These are phyloP conservation scores for Blastomyces silverae DNA, from an alignment of 2,329 filamentous ascomycete species.

Conservation along the genomic window DNA sequence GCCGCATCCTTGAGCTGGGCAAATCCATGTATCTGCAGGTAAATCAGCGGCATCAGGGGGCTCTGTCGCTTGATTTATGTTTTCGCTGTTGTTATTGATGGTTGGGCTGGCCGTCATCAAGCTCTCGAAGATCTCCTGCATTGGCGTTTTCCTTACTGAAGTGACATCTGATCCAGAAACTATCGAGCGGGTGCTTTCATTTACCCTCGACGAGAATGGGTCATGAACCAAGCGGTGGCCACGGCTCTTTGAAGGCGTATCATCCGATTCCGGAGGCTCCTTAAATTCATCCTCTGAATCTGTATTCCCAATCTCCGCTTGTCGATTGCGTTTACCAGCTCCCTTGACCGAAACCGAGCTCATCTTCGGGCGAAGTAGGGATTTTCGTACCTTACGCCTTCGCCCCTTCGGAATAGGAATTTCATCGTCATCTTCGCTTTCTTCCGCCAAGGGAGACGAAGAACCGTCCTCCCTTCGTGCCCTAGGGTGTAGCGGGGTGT, in stretches of 20 bases:
- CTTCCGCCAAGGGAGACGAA: constrained; percentile 24
- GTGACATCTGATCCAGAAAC: constrained; percentile 27
- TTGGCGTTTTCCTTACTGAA: constrained; percentile 26
- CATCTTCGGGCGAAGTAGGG: constrained; percentile 41
- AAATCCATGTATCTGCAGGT: constrained; percentile 32
- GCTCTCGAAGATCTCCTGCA: constrained; percentile 24
- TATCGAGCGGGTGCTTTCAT: constrained; percentile 29
- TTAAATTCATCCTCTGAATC: constrained; percentile 30
- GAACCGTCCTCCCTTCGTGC: constrained; percentile 24
- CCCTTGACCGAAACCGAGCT: constrained; percentile 36
- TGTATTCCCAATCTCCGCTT: constrained; percentile 24
- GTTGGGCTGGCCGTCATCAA: constrained; percentile 23
- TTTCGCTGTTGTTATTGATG: constrained; percentile 15
- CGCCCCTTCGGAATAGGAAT: constrained; percentile 22
- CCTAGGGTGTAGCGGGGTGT: constrained; percentile 33
- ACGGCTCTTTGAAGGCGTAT: constrained; percentile 33
- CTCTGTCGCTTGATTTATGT: neutral
- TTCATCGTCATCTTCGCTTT: constrained; percentile 19
- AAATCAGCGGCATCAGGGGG: constrained; percentile 16
- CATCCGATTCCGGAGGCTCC: constrained; percentile 28
- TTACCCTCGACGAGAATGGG: constrained; percentile 29
- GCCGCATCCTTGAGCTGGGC: constrained; percentile 31
- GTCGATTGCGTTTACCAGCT: constrained; percentile 36
- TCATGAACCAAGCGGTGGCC: constrained; percentile 33
- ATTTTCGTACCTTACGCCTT: constrained; percentile 36